A percentile compares a stretch with the other conserved stretches of the same genome.
Evolutionary conservation across 768 basidiomycete genomes (phyloP).

Genomic region (Stropharia rugosoannulata): DNA sequence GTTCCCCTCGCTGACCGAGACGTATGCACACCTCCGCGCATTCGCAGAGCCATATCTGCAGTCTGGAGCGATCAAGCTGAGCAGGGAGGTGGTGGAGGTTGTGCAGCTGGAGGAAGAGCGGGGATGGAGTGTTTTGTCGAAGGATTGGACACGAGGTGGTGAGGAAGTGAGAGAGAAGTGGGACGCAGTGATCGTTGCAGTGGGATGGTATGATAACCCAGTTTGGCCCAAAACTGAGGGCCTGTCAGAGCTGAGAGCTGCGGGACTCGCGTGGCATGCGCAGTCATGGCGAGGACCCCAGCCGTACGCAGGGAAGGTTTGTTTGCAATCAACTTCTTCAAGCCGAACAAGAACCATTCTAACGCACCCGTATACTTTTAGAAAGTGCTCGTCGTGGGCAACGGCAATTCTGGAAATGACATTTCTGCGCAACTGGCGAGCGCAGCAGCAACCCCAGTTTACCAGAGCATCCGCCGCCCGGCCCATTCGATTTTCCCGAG

Average conservation of each 20-base stretch:
- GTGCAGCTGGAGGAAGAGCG: slow-evolving; percentile 29
- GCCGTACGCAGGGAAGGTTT: slow-evolving; percentile 36
- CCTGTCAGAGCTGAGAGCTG: slow-evolving; percentile 31
- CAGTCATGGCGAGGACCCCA: slow-evolving; percentile 39
- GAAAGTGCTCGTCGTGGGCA: slow-evolving; percentile 47
- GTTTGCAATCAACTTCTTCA: background rate
- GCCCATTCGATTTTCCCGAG: slow-evolving; percentile 36
- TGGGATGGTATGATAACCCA: slow-evolving; percentile 45
- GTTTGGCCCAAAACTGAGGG: slow-evolving; percentile 45
- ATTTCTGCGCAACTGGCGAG: slow-evolving; percentile 45
- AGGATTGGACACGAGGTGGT: slow-evolving; percentile 31
- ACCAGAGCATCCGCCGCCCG: slow-evolving; percentile 44
- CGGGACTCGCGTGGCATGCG: slow-evolving; percentile 40
- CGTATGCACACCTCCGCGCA: slow-evolving; percentile 32
- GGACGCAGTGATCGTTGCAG: slow-evolving; percentile 50
- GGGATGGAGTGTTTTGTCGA: slow-evolving; percentile 40
- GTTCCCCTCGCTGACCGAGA: slow-evolving; percentile 39
- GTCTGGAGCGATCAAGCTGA: slow-evolving; percentile 35
- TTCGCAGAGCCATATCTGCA: slow-evolving; percentile 33
- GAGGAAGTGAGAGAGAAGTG: slow-evolving; percentile 34
- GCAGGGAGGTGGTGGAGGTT: slow-evolving; percentile 37
- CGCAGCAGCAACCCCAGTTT: slow-evolving; percentile 38
- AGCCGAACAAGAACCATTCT: background rate
- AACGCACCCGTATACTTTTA: slow-evolving; percentile 11
- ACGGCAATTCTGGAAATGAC: slow-evolving; percentile 54